Evolutionary conservation across 345 rosid species (phyloP).

Genomic region (Citrus sp.): DNA sequence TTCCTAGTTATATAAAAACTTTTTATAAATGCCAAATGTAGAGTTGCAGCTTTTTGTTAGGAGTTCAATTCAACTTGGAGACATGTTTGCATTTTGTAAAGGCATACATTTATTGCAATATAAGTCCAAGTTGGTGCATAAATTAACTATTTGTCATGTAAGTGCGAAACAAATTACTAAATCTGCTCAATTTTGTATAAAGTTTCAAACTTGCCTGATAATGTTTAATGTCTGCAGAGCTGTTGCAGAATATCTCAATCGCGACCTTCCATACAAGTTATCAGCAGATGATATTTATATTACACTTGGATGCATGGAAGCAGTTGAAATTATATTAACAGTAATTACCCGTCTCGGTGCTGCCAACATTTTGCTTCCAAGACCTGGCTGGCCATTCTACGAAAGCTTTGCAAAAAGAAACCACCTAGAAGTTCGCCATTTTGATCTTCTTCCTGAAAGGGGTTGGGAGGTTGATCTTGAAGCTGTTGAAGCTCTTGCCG

Average conservation of each 20-base stretch:
- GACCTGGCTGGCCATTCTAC: slow-evolving; percentile 56
- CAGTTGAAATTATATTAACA: slow-evolving; percentile 39
- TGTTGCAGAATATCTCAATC: slow-evolving; percentile 52
- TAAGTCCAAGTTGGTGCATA: too few relatives aligned
- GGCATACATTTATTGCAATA: too few relatives aligned
- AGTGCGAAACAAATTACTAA: not conserved
- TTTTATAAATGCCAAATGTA: too few relatives aligned
- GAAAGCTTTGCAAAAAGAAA: slow-evolving; percentile 36
- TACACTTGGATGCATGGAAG: slow-evolving; percentile 58
- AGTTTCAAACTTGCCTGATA: not conserved
- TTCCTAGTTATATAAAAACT: too few relatives aligned
- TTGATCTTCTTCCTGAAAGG: slow-evolving; percentile 57
- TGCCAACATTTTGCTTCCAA: slow-evolving; percentile 62
- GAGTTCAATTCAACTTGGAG: too few relatives aligned
- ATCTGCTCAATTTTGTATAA: not conserved
- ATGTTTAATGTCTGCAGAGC: slow-evolving; percentile 35
- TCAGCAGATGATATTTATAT: slow-evolving; percentile 47
- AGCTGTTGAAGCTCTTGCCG: slow-evolving; percentile 53
- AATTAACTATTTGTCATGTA: too few relatives aligned
- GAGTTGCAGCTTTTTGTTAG: too few relatives aligned
- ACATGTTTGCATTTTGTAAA: too few relatives aligned
- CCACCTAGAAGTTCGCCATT: slow-evolving; percentile 52
- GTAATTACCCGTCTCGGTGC: slow-evolving; percentile 46
- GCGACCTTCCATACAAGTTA: slow-evolving; percentile 51
- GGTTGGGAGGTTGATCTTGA: slow-evolving; percentile 71